Percentiles rank a stretch among this genome's conserved stretches.
These are phyloP conservation scores for Cetraspora pellucida DNA, from an alignment of 192 early-diverging fungal genomes.

Conservation along the genomic window DNA sequence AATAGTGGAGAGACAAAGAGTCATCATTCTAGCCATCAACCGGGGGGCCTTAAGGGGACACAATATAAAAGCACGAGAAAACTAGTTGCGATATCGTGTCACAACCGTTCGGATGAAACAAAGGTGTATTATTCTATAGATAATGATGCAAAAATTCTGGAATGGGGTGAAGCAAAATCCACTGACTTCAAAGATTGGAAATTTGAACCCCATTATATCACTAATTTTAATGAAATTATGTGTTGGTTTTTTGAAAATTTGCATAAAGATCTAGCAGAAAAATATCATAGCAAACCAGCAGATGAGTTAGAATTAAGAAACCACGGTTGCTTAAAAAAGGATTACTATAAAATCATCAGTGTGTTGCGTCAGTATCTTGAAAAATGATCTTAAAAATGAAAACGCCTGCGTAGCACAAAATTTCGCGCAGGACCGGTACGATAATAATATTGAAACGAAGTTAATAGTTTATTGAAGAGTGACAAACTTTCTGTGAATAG, in stretches of 20 bases:
- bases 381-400: too few relatives aligned
- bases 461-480: too few relatives aligned
- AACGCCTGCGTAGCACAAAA: too few relatives aligned
- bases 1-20: conserved; percentile 13
- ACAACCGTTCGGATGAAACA: not conserved
- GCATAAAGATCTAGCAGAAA: not conserved
- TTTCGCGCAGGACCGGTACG: too few relatives aligned
- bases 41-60: not conserved
- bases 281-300: not conserved
- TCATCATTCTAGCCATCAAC: conserved; percentile 30
- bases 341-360: not conserved
- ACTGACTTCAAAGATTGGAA: conserved; percentile 18
- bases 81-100: not conserved
- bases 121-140: not conserved
- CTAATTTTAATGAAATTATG: conserved; percentile 18
- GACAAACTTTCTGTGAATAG: too few relatives aligned
- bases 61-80: not conserved
- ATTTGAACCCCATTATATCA: not conserved
- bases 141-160: too few relatives aligned
- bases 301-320: not conserved
- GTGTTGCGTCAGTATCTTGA: too few relatives aligned
- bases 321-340: not conserved
- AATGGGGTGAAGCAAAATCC: conserved; percentile 10
- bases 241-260: conserved; percentile 30
- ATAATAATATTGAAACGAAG: too few relatives aligned